Conservation (phyloP, 1,284 basidiomycete genomes). For the Ceratobasidium sp. region DNA sequence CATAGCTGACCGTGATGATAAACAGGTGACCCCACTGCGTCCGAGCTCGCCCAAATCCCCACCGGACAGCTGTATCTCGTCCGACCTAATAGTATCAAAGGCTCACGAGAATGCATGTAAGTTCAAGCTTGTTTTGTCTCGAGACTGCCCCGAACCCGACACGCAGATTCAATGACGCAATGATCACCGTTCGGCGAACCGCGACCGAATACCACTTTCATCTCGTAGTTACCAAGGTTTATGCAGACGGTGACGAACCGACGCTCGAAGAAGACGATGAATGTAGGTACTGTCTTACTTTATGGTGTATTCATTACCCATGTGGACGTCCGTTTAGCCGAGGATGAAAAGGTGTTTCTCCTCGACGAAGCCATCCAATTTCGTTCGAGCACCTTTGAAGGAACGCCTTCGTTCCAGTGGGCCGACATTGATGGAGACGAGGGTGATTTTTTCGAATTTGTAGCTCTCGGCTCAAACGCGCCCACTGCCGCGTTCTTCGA, state of each 20-base stretch:
- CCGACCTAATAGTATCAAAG: constrained; percentile 89
- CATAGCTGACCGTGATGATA: not conserved
- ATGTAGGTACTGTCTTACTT: constrained; percentile 66
- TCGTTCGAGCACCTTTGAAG: constrained; percentile 78
- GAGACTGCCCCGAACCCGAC: constrained; percentile 28
- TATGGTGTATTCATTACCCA: not conserved
- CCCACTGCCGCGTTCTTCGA: constrained; percentile 91
- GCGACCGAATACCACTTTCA: constrained; percentile 87
- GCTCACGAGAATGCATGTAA: constrained; percentile 96
- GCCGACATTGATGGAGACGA: constrained; percentile 79
- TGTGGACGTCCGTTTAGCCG: constrained; percentile 63
- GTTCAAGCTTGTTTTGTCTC: constrained; percentile 52
- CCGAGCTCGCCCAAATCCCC: constrained; percentile 94
- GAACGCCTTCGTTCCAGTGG: constrained; percentile 88
- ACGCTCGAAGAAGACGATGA: constrained; percentile 95
- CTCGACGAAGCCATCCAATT: constrained; percentile 91
- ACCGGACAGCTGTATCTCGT: constrained; percentile 93
- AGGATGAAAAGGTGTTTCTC: constrained; percentile 91
- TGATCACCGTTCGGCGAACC: constrained; percentile 90
- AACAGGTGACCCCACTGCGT: constrained; percentile 70
- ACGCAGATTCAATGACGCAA: constrained; percentile 91
- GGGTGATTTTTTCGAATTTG: constrained; percentile 85
- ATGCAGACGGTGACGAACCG: constrained; percentile 95
- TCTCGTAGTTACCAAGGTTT: constrained; percentile 95
- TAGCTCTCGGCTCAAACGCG: constrained; percentile 80